Percentiles rank a stretch among this genome's conserved stretches.
Conservation (phyloP, 1,139 yeast genomes). For the Pichia sp. region DNA sequence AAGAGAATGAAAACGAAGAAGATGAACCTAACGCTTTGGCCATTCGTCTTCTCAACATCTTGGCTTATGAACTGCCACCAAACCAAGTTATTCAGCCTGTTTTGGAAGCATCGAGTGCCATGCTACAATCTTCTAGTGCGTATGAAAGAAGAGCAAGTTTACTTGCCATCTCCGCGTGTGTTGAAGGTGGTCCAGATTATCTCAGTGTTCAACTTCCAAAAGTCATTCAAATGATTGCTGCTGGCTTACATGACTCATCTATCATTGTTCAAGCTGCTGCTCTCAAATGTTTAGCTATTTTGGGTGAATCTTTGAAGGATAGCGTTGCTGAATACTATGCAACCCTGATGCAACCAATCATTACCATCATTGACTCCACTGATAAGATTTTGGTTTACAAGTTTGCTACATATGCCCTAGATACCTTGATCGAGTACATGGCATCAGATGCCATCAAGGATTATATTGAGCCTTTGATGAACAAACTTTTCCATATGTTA, state of each 20-base stretch:
- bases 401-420: constrained; percentile 87
- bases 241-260: constrained; percentile 77
- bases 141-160: constrained; percentile 88
- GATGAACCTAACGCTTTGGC: constrained; percentile 76
- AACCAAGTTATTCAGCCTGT: constrained; percentile 83
- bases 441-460: constrained; percentile 77
- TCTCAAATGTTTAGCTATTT: constrained; percentile 69
- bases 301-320: constrained; percentile 83
- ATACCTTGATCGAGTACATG: constrained; percentile 88
- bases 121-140: constrained; percentile 61
- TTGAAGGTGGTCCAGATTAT: constrained; percentile 93
- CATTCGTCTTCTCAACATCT: constrained; percentile 70
- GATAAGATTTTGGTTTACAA: constrained; percentile 81
- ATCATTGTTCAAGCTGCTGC: constrained; percentile 82
- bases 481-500: constrained; percentile 80
- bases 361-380: constrained; percentile 81
- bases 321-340: constrained; percentile 79
- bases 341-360: constrained; percentile 77
- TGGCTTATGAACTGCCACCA: constrained; percentile 85
- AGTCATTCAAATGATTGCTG: constrained; percentile 65
- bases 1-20: constrained; percentile 90
- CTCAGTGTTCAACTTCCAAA: constrained; percentile 70
- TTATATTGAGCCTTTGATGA: constrained; percentile 85
- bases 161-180: constrained; percentile 75
- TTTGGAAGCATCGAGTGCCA: constrained; percentile 59